Evolutionary conservation across 2,329 filamentous ascomycete genomes (phyloP), one percentile per base, ranked within the genome.

Genomic region (Alternaria brassicae): DNA sequence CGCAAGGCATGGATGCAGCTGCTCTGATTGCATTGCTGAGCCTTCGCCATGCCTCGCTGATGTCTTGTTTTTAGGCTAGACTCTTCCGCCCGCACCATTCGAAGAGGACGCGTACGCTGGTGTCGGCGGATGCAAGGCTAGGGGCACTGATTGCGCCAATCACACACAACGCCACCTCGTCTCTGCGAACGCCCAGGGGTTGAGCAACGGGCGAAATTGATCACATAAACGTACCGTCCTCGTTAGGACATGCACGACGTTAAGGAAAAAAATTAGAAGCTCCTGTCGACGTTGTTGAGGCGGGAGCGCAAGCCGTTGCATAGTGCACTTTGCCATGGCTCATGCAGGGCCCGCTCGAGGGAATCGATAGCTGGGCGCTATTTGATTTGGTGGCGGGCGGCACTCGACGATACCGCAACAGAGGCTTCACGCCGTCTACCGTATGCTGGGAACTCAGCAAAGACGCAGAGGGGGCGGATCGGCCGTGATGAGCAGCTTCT

Each of bases 301-400:
- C 56, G 36, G 56, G 50, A 36, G 36, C 44, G 51, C 44, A 47
- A 44, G 56, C 51, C 51, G 51, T 59, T 61, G 65, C 60, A 49
- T 56, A 61, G 56, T 54, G 50, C 37, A 47, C 56, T 62, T 55
- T 44, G 60, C 56, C 62, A 65, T 65, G 52, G 47, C 58, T 50
- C 40, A 68, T 71, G 68, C 64, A 66, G 58, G 53, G 65, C 40
- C 41, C 41, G 44, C 44, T 48, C 42, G 44, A 58, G 55, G 21
- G 53, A 55, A 49, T 55, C 57, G 61, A 66, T 69, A 66, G 65
- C 66, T 56, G 57, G 49, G 56, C 53, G 56, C 28, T 25, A 47
- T 52, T 48, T 67, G 68, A 65, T 67, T 69, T 56, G 65, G 58
- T 50, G 39, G 37, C 23, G 40, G 52, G 52, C 32, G 44, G 53